phyloP scores from a whole-genome alignment of 2,329 filamentous ascomycete species.

The Balansia obtecta region DNA sequence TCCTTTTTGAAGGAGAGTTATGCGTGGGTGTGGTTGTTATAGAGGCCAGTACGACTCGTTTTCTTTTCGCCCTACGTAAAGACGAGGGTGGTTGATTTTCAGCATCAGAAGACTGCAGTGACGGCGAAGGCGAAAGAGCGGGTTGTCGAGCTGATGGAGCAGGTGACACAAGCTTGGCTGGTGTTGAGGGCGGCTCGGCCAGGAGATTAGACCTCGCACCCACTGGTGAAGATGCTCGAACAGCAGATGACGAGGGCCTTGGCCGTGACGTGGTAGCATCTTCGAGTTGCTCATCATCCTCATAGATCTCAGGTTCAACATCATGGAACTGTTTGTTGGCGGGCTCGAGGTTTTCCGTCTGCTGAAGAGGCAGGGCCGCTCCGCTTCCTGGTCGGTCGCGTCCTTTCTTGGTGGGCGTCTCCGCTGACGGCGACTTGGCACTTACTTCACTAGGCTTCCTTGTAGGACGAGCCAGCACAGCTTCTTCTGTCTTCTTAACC shows the following conservation, averaged over 20 bases:
- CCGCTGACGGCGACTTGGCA: constrained; percentile 15
- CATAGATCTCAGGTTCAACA: constrained; percentile 5
- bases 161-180: constrained; percentile 28
- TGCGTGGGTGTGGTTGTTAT: constrained; percentile 34
- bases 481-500: constrained; percentile 21
- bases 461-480: constrained; percentile 9
- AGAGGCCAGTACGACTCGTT: constrained; percentile 34
- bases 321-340: constrained; percentile 6
- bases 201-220: constrained; percentile 5
- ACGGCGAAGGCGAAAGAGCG: constrained; percentile 49
- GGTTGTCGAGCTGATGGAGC: constrained; percentile 39
- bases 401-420: constrained; percentile 16
- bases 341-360: background rate
- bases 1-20: constrained; percentile 50
- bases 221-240: background rate
- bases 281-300: background rate
- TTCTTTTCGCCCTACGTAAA: constrained; percentile 36
- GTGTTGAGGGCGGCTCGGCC: constrained; percentile 28
- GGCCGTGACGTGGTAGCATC: background rate
- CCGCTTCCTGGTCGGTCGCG: constrained; percentile 19
- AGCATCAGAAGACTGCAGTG: constrained; percentile 65
- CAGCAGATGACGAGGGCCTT: background rate
- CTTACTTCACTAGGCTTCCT: constrained; percentile 16
- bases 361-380: background rate
- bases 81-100: constrained; percentile 69